Base-by-base conservation (phyloP, 306 rosid species). In the Elaeagnus macrophylla region DNA sequence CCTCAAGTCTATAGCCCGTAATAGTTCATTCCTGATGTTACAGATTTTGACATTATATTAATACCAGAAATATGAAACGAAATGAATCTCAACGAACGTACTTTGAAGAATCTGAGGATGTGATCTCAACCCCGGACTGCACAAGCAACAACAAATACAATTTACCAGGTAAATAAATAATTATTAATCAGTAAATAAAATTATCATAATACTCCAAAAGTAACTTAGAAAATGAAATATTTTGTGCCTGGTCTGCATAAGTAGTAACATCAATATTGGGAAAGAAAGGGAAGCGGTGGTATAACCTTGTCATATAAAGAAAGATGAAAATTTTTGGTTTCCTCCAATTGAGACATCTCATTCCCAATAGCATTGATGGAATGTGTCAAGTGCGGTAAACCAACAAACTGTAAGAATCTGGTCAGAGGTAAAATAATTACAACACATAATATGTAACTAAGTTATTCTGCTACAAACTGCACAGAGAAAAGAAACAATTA, bases 1-100 rank as follows among this genome's bases (percentile, higher is more conserved):
- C 83, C 97, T 80, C 76, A 91, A 77, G 68, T 86, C 96, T 84
- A 91, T 76, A 62, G 97, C 96, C 68, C 82, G 86, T 81, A 91
- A 60, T 47, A 91, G 78, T 60, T 86, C 93, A 37, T 82, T 86
- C 81, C 96, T 91, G 86, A 37, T 39, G 72, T 68, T 60, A 82
- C 53, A 80, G 46, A 59, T 77, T 71, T 59, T 61, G 39, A 53
- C 48, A 62, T 67, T 70, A 54, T 45, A 63, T 56, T 53, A 58
- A 58, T 39, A 66, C 70, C 75, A 58, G 54, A 49, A 69, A 49
- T 44, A 15, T 12, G 45, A 25, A n/a, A 53, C 51, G 45, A 14
- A 49, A 72, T 3, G 32, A 25, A 67, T 72, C 57, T 64, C 61
- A 54, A 64, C 66, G 64, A 64, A 75, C 96, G 54, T 91, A 91